Percentiles rank a stretch among this genome's conserved stretches.
Conservation (phyloP, 371 early-diverging fungal species). For the Parasitella parasitica region DNA sequence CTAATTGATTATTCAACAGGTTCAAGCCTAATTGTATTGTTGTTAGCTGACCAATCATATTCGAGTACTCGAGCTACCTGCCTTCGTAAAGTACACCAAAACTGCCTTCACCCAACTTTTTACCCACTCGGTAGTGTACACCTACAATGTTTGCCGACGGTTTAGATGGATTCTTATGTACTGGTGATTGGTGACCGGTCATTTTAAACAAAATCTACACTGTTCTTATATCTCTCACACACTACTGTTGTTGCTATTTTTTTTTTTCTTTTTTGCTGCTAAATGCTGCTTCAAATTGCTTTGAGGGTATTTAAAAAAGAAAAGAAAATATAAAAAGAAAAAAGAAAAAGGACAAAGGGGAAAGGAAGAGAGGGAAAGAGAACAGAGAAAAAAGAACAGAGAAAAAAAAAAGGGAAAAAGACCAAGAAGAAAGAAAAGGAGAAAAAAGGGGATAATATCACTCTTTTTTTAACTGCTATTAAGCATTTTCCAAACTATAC, state of each 20-base stretch:
- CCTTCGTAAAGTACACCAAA: conserved; percentile 97
- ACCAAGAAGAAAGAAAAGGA: conserved; percentile 3
- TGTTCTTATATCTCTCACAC: neutral
- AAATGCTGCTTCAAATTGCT: neutral
- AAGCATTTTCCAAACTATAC: neutral
- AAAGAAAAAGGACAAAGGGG: neutral
- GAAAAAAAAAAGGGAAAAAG: neutral
- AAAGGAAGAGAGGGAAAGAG: neutral
- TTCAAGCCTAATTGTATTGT: conserved; percentile 49
- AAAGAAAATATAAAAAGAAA: neutral
- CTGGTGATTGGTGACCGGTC: conserved; percentile 12
- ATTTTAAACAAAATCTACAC: neutral
- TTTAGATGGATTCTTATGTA: conserved; percentile 26
- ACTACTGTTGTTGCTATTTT: neutral
- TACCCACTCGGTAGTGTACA: conserved; percentile 88
- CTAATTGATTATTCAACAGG: conserved; percentile 79
- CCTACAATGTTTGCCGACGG: conserved; percentile 73
- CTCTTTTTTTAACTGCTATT: neutral
- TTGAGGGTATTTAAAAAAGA: neutral
- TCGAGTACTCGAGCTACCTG: no score
- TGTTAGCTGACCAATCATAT: neutral
- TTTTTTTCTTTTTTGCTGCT: neutral
- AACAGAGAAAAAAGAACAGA: neutral
- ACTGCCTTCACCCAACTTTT: conserved; percentile 79
- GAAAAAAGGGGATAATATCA: neutral